Percentiles rank a stretch among this genome's conserved stretches.
Evolutionary conservation across 176 grass and related monocot genomes (phyloP).

Genomic region (Aegilops bicornis): DNA sequence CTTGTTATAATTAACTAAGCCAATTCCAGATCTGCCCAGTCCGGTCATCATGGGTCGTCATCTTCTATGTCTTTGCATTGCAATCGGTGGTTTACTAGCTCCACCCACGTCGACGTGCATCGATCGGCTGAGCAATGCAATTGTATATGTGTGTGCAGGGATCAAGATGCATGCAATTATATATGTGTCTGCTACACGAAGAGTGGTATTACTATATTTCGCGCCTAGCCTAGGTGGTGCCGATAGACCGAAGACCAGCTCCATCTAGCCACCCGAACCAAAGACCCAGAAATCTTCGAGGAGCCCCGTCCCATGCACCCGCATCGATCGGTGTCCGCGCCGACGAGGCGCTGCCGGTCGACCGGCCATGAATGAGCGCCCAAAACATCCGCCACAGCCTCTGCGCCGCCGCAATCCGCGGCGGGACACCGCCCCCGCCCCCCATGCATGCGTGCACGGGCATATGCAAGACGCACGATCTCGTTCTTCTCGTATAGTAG

Average conservation of each 20-base stretch:
- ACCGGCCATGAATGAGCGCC: conserved; percentile 34
- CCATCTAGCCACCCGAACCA: too few relatives aligned
- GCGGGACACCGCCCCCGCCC: neutral
- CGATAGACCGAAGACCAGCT: neutral
- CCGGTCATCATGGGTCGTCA: neutral
- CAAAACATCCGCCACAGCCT: conserved; percentile 29
- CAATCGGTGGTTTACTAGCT: neutral
- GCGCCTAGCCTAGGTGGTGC: neutral
- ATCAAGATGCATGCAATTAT: neutral
- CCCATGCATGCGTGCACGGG: too few relatives aligned
- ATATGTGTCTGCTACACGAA: neutral
- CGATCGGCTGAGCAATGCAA: neutral
- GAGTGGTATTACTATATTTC: neutral
- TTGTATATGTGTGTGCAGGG: conserved; percentile 13
- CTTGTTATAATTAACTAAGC: too few relatives aligned
- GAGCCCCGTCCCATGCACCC: neutral
- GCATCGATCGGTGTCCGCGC: neutral
- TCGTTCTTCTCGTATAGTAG: too few relatives aligned
- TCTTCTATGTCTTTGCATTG: neutral
- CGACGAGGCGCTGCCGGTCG: conserved; percentile 21
- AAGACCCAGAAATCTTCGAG: neutral
- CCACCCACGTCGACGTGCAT: neutral
- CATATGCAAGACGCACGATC: too few relatives aligned
- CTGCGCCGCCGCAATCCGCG: conserved; percentile 31
- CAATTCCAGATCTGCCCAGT: neutral